These are phyloP conservation scores for Exophiala lecanii-corni DNA, from an alignment of 2,329 filamentous ascomycete species.

Conservation along the genomic window DNA sequence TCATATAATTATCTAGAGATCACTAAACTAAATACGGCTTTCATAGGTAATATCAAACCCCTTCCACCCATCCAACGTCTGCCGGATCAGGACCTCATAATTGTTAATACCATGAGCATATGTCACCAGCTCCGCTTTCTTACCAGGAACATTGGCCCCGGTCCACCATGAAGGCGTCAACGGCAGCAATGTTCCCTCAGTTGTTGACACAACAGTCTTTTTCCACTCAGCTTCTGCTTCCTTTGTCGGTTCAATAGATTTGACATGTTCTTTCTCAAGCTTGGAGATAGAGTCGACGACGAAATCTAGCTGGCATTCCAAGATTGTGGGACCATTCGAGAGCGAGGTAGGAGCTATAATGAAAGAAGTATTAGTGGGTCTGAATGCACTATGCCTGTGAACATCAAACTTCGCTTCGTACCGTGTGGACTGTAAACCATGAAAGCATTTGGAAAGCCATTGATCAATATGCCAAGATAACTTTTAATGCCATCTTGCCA, in stretches of 20 bases:
- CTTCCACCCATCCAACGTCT: conserved; percentile 13
- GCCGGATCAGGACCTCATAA: conserved; percentile 14
- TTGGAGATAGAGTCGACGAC: conserved; percentile 47
- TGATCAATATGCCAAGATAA: conserved; percentile 39
- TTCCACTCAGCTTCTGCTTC: conserved; percentile 49
- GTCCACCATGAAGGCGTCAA: conserved; percentile 51
- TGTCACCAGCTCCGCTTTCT: conserved; percentile 30
- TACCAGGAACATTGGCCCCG: conserved; percentile 53
- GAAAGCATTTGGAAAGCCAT: conserved; percentile 46
- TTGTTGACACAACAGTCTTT: conserved; percentile 43
- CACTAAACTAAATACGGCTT: too few relatives aligned
- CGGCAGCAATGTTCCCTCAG: conserved; percentile 47
- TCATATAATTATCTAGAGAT: too few relatives aligned
- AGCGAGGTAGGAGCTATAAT: conserved; percentile 25
- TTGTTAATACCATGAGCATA: conserved; percentile 16
- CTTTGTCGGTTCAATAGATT: conserved; percentile 47
- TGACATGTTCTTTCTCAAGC: conserved; percentile 43
- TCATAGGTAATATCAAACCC: conserved; percentile 26
- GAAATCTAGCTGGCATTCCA: conserved; percentile 47
- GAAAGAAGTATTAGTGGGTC: conserved; percentile 33
- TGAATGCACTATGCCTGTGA: too few relatives aligned
- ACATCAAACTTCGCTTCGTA: conserved; percentile 59
- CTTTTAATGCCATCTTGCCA: conserved; percentile 36
- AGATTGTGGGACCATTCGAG: conserved; percentile 41
- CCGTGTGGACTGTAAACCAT: conserved; percentile 52